Conservation (phyloP, 1,139 yeast genomes). For the Entelexis sorbosivorans region DNA sequence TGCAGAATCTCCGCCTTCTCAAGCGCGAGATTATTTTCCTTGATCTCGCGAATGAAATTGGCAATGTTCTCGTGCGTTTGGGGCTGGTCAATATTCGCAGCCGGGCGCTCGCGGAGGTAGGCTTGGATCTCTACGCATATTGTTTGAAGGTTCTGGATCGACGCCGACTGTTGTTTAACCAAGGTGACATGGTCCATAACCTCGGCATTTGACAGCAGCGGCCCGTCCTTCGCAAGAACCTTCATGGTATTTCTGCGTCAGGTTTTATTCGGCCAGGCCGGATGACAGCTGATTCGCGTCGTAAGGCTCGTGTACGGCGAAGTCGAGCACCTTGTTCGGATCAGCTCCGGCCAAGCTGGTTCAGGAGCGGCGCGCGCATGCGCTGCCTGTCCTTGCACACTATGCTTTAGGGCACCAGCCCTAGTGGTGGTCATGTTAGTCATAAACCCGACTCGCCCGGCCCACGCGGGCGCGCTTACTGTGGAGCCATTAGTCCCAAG, state of each 20-base stretch:
- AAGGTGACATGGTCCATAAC: slow-evolving; percentile 51
- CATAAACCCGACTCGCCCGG: neutral
- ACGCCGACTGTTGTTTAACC: slow-evolving; percentile 35
- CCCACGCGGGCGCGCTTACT: neutral
- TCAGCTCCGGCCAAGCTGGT: neutral
- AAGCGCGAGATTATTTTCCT: slow-evolving; percentile 45
- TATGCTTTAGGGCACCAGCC: slow-evolving; percentile 4
- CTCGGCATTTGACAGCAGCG: slow-evolving; percentile 58
- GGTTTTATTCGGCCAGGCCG: neutral
- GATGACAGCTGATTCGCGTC: neutral
- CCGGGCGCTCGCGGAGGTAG: slow-evolving; percentile 41
- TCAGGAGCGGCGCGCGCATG: neutral
- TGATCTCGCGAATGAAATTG: slow-evolving; percentile 37
- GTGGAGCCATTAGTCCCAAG: neutral
- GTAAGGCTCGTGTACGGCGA: too few relatives aligned
- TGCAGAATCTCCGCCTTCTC: slow-evolving; percentile 81
- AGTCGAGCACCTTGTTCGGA: too few relatives aligned
- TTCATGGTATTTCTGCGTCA: slow-evolving; percentile 24
- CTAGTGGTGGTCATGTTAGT: neutral
- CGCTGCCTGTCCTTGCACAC: too few relatives aligned
- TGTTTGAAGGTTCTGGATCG: slow-evolving; percentile 42
- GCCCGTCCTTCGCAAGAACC: slow-evolving; percentile 38
- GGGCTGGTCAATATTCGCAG: slow-evolving; percentile 31
- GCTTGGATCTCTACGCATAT: slow-evolving; percentile 50
- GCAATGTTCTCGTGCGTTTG: slow-evolving; percentile 42